Evolutionary conservation across 2,329 filamentous ascomycete species (phyloP).

Genomic region (Colletotrichum gigasporum): DNA sequence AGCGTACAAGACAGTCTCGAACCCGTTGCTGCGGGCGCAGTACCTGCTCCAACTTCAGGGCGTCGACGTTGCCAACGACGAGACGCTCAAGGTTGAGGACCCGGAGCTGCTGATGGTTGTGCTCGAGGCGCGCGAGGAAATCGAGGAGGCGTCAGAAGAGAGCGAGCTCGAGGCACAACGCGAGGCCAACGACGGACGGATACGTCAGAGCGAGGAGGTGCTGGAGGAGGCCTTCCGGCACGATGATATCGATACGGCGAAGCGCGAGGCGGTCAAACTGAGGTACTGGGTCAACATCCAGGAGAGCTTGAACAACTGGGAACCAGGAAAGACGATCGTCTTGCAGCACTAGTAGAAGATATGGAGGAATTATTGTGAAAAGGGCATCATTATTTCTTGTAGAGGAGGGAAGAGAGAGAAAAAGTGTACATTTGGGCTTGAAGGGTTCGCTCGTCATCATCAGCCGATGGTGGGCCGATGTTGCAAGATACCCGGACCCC

Average conservation of each 20-base stretch:
- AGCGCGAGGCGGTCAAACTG: constrained; percentile 77
- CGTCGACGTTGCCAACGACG: constrained; percentile 82
- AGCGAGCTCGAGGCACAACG: constrained; percentile 69
- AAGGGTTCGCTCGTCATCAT: constrained; percentile 23
- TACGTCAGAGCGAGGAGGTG: constrained; percentile 68
- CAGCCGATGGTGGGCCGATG: constrained; percentile 30
- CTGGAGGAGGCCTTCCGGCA: constrained; percentile 72
- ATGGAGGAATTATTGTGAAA: not conserved
- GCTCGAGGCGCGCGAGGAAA: constrained; percentile 79
- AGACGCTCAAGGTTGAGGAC: constrained; percentile 74
- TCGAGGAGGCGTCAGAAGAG: constrained; percentile 77
- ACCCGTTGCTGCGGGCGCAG: constrained; percentile 85
- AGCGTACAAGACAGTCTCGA: constrained; percentile 85
- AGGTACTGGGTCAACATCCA: constrained; percentile 92
- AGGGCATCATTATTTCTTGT: not conserved
- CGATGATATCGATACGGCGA: constrained; percentile 74
- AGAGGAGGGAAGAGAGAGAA: not conserved
- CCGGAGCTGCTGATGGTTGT: constrained; percentile 79
- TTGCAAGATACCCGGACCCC: constrained; percentile 22
- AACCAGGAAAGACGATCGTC: constrained; percentile 73
- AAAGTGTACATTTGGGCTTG: constrained; percentile 1
- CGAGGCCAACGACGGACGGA: constrained; percentile 73
- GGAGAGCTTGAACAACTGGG: constrained; percentile 84
- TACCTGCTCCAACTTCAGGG: constrained; percentile 82
- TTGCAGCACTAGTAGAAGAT: constrained; percentile 54